These are phyloP conservation scores for Suhomyces maxii DNA, from an alignment of 1,139 yeast genomes.

Conservation along the genomic window DNA sequence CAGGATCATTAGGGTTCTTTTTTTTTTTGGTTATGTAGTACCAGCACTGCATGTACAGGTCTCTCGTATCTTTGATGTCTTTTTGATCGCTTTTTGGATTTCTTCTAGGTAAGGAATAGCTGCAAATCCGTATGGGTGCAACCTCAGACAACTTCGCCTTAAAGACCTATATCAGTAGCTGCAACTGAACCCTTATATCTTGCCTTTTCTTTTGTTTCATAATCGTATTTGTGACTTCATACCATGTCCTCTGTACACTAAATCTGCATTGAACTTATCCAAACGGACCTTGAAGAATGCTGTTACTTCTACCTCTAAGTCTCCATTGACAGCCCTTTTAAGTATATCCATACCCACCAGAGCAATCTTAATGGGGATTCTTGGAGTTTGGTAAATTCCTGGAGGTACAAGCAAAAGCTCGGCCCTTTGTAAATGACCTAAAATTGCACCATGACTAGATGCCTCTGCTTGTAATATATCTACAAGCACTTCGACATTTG, in stretches of 20 bases:
- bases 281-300: constrained; percentile 42
- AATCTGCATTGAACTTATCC: constrained; percentile 37
- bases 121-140: no score
- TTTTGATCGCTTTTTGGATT: no score
- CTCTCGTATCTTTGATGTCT: no score
- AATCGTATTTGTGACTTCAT: constrained; percentile 36
- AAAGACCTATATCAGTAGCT: no score
- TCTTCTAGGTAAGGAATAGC: no score
- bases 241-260: constrained; percentile 47
- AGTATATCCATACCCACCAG: constrained; percentile 50
- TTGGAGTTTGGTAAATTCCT: constrained; percentile 49
- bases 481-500: constrained; percentile 41
- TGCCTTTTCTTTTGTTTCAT: background rate
- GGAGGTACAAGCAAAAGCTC: constrained; percentile 45
- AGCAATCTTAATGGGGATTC: constrained; percentile 48
- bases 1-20: background rate
- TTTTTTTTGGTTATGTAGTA: no score
- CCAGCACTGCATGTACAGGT: no score
- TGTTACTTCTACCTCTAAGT: constrained; percentile 44
- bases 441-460: constrained; percentile 39
- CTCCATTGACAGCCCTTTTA: constrained; percentile 50
- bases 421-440: constrained; percentile 45
- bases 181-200: no score
- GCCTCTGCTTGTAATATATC: constrained; percentile 48
- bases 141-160: no score